Percentiles rank a stretch among this genome's conserved stretches.
These are phyloP conservation scores for Chalciporus piperatoides DNA, from an alignment of 1,284 basidiomycete genomes.

Conservation along the genomic window DNA sequence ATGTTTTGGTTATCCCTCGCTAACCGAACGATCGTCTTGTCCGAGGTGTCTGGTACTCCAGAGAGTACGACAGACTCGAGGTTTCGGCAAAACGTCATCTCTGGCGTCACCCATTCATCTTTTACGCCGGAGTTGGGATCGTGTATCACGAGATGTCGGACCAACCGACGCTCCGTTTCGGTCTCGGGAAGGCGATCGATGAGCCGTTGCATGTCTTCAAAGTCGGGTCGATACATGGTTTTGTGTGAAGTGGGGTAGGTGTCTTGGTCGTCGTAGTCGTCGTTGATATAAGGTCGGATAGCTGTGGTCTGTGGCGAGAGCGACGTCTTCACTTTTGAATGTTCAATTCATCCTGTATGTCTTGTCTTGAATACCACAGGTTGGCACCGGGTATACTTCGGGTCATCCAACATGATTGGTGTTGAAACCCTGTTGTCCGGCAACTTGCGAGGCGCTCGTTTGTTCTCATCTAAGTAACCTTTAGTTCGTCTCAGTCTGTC, in stretches of 20 bases:
- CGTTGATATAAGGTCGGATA: neutral
- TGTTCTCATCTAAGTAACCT: neutral
- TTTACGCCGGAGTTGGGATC: conserved; percentile 42
- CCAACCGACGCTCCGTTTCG: conserved; percentile 50
- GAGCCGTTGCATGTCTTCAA: conserved; percentile 49
- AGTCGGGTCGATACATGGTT: conserved; percentile 25
- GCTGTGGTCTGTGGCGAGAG: neutral
- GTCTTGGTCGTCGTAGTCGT: conserved; percentile 1
- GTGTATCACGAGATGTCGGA: conserved; percentile 53
- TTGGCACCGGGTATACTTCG: neutral
- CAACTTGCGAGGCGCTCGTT: conserved; percentile 22
- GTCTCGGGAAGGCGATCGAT: conserved; percentile 48
- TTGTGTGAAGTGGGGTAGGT: neutral
- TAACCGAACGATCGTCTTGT: conserved; percentile 63
- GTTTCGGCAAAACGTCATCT: conserved; percentile 62
- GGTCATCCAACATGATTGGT: neutral
- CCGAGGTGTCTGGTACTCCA: conserved; percentile 62
- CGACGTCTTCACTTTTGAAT: neutral
- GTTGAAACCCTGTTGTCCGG: conserved; percentile 10
- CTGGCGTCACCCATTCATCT: conserved; percentile 60
- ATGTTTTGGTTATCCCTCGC: conserved; percentile 64
- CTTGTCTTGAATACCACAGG: neutral
- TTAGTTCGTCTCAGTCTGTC: too few species aligned
- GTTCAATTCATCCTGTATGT: neutral
- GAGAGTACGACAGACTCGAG: conserved; percentile 74